phyloP scores from a whole-genome alignment of 176 grass and related monocot genomes.

The Lolium perenne region DNA sequence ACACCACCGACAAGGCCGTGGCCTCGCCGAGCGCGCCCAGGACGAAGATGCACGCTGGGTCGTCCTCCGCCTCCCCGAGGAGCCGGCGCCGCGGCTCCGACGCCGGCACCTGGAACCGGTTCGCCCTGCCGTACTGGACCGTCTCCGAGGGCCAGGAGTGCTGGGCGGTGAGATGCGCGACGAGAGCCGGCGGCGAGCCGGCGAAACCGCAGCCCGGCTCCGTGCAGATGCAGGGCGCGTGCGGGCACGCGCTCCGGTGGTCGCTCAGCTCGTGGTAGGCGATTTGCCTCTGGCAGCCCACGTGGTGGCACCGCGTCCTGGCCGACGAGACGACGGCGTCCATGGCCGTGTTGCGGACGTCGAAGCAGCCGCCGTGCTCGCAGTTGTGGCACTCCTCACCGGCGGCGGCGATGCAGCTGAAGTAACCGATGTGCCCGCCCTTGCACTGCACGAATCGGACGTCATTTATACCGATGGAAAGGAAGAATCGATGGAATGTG shows the following conservation, averaged over 20 bases:
- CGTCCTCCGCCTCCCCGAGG: not conserved
- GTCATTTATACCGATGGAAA: not conserved
- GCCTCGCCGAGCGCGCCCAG: not conserved
- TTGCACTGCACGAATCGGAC: not conserved
- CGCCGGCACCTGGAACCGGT: no score
- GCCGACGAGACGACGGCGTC: not conserved
- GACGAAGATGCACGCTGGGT: not conserved
- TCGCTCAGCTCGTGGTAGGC: not conserved
- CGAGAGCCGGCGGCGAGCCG: not conserved
- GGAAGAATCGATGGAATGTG: not conserved
- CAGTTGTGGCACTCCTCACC: not conserved
- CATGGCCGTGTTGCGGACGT: not conserved
- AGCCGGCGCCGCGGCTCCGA: no score
- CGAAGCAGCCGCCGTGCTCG: not conserved
- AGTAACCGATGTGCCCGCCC: not conserved
- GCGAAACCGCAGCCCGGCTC: not conserved
- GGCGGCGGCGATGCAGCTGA: not conserved
- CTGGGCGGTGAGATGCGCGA: not conserved
- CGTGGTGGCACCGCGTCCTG: not conserved
- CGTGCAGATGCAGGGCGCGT: not conserved
- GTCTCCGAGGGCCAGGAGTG: not conserved
- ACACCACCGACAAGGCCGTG: not conserved
- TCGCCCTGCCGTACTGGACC: not conserved
- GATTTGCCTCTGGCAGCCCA: not conserved
- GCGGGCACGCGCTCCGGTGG: constrained; percentile 15